Base-by-base conservation (phyloP, 768 basidiomycete species). In the Termitomyces eurrhizus region DNA sequence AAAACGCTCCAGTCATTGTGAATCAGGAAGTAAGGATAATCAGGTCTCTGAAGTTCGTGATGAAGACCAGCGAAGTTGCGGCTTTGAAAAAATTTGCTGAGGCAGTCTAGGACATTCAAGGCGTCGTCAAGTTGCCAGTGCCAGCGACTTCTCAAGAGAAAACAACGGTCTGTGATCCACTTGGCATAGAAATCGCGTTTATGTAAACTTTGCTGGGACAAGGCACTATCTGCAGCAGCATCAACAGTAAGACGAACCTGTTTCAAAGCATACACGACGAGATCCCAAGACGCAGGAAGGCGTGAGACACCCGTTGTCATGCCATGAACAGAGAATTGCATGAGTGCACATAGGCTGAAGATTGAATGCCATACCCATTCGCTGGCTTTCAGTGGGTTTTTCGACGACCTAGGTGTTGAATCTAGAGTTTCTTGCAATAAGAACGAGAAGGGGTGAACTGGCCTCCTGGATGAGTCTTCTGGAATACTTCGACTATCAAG, bases 91-190 rank as follows among this genome's bases (percentile, higher is more conserved):
- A 94, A 82, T 33, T 85, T 82, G 29, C 82, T 82, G 6, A 97
- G 78, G 24, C 80, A 78, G 55, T 80, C 81, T 67, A 96, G 83
- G 60, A 93, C 73, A 6, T 67, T 67, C 12, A 79, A 80, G 2
- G 85, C 82, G 18, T 83, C 79, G 14, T 81, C 74, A 33, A 92
- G 77, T 13, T 69, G 67, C 95, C 95, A 98, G 29, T 77, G 69
- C 92, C 94, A 97, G n/a, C 79, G 77, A 33, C 80, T 78, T 67
- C 81, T 85, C 48, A 98, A 72, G n/a, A 84, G 74, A 58, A 90
- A 82, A 70, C 92, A 93, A 14, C 95, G 83, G 0, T 81, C 79
- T 36, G 88, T 79, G 56, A 96, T 75, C 7, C 88, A 72, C 11
- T 82, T 81, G 57, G 93, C 74, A 67, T 95, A 95, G 8, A 78